Conservation (phyloP, 768 basidiomycete genomes). For the Mrakia frigida region DNA sequence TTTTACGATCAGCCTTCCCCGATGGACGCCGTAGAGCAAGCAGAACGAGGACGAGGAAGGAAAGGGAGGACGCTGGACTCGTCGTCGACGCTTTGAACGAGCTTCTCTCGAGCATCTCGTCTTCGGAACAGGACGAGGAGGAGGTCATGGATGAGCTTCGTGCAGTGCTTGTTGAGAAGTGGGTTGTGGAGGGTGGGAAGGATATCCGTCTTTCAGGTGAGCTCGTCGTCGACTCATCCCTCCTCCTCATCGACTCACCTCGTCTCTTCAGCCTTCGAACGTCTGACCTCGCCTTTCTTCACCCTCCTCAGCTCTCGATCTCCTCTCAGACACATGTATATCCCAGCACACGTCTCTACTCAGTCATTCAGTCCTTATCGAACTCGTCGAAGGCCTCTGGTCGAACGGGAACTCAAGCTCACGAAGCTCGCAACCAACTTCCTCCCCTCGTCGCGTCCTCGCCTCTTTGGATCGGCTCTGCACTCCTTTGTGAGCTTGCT, state of each 20-base stretch:
- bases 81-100: background rate
- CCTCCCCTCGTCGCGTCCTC: background rate
- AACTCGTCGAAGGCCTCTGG: background rate
- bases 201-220: background rate
- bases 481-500: background rate
- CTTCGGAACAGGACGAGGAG: background rate
- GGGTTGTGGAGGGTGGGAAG: background rate
- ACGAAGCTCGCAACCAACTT: background rate
- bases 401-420: background rate
- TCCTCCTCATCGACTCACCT: background rate
- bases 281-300: background rate
- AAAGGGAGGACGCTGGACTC: background rate
- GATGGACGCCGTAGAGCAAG: background rate
- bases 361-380: background rate
- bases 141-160: background rate
- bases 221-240: background rate
- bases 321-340: background rate
- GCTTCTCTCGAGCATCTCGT: background rate
- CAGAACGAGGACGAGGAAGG: background rate
- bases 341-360: background rate
- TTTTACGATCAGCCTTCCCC: background rate
- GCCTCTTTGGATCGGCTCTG: background rate
- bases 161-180: background rate
- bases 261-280: background rate
- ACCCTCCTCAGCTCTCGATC: background rate